Evolutionary conservation across 2,329 filamentous ascomycete species (phyloP).

Genomic region (Colletotrichum theobromicola): DNA sequence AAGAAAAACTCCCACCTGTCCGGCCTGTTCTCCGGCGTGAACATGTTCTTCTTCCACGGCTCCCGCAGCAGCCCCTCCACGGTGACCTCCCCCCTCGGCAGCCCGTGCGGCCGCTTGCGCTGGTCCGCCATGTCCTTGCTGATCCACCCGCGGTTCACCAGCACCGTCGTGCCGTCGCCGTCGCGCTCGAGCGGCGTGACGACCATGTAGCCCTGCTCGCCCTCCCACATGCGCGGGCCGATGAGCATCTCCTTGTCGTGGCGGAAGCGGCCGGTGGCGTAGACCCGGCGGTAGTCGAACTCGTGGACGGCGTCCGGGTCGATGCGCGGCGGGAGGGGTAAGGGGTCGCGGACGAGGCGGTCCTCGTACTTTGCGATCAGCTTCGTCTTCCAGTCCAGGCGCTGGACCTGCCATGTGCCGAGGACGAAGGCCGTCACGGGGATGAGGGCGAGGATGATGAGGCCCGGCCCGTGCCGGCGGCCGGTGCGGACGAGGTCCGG

Average conservation of each 20-base stretch:
- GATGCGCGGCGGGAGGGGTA: slow-evolving; percentile 83
- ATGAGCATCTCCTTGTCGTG: slow-evolving; percentile 98
- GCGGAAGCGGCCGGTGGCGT: slow-evolving; percentile 73
- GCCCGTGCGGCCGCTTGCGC: slow-evolving; percentile 64
- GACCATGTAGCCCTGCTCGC: slow-evolving; percentile 89
- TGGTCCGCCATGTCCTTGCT: slow-evolving; percentile 74
- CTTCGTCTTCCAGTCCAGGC: slow-evolving; percentile 92
- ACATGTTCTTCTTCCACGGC: slow-evolving; percentile 97
- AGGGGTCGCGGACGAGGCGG: slow-evolving; percentile 81
- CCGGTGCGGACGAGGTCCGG: slow-evolving; percentile 79
- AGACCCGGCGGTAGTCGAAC: slow-evolving; percentile 90
- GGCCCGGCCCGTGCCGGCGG: slow-evolving; percentile 76
- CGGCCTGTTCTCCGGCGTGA: slow-evolving; percentile 89
- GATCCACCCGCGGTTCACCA: slow-evolving; percentile 95
- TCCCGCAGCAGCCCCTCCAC: slow-evolving; percentile 86
- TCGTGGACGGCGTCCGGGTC: slow-evolving; percentile 83
- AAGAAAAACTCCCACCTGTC: slow-evolving; percentile 91
- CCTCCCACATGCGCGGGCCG: slow-evolving; percentile 87
- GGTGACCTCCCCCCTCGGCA: slow-evolving; percentile 74
- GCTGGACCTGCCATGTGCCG: slow-evolving; percentile 94
- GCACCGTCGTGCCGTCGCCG: slow-evolving; percentile 67
- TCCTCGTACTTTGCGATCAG: slow-evolving; percentile 92
- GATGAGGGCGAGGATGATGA: slow-evolving; percentile 85
- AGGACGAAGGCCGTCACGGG: slow-evolving; percentile 89
- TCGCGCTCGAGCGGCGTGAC: slow-evolving; percentile 86